Evolutionary conservation across 345 rosid species (phyloP).

Genomic region (Eucalyptus sideroxylon): DNA sequence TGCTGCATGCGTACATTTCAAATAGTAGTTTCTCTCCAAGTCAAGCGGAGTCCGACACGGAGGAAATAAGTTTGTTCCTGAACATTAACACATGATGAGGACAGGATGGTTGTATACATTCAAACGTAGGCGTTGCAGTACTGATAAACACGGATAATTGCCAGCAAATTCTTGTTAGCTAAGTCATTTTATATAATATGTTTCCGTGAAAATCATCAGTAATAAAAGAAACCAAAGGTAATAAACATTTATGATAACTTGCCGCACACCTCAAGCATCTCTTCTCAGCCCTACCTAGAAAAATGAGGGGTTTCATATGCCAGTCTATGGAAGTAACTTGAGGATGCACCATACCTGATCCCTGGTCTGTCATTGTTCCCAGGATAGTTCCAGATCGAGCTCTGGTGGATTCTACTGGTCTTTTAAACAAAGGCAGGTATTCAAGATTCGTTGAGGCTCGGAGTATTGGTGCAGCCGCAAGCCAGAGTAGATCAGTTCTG

Average conservation of each 20-base stretch:
- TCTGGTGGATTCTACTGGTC: neutral
- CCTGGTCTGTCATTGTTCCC: slow-evolving; percentile 23
- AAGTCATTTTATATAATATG: neutral
- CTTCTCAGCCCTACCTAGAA: neutral
- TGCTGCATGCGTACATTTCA: neutral
- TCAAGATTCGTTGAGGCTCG: slow-evolving; percentile 9
- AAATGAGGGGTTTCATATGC: slow-evolving; percentile 54
- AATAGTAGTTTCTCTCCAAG: neutral
- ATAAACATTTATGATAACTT: neutral
- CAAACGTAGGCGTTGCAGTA: neutral
- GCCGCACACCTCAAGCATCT: neutral
- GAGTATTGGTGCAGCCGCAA: neutral
- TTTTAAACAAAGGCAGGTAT: slow-evolving; percentile 11
- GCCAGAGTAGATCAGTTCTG: neutral
- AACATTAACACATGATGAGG: neutral
- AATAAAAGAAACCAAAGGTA: neutral
- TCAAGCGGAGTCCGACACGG: neutral
- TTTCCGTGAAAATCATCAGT: neutral
- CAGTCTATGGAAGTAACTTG: slow-evolving; percentile 29
- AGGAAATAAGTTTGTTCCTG: neutral
- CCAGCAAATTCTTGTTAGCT: neutral
- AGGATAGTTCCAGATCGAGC: slow-evolving; percentile 3
- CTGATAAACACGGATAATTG: neutral
- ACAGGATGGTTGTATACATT: neutral
- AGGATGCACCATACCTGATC: slow-evolving; percentile 26